A percentile compares a stretch with the other conserved stretches of the same genome.
Conservation (phyloP, 2,329 filamentous ascomycete species). For the Byssochlamys sp. region DNA sequence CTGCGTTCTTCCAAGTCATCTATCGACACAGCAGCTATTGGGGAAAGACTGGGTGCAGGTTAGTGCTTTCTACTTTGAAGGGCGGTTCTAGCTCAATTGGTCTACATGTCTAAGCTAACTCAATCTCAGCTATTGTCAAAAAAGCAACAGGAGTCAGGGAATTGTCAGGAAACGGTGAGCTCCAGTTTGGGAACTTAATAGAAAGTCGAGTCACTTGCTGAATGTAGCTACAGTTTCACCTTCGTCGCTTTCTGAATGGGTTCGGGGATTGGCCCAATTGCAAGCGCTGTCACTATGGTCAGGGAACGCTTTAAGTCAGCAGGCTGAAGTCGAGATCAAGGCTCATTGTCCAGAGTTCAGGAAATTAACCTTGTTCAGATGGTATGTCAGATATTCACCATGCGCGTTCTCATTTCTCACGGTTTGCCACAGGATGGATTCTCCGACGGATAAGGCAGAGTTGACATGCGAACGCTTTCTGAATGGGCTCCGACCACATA, state of each 20-base stretch:
- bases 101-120: constrained; percentile 4
- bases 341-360: constrained; percentile 53
- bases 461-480: constrained; percentile 51
- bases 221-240: constrained; percentile 35
- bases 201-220: neutral
- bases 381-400: constrained; percentile 23
- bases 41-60: constrained; percentile 43
- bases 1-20: constrained; percentile 12
- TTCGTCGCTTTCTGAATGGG: constrained; percentile 48
- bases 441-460: constrained; percentile 40
- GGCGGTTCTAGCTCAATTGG: neutral
- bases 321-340: constrained; percentile 46
- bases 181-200: neutral
- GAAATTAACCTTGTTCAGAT: constrained; percentile 50
- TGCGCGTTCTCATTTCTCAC: constrained; percentile 3
- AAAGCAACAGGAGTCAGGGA: constrained; percentile 48
- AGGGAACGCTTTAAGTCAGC: constrained; percentile 49
- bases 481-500: constrained; percentile 45
- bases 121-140: constrained; percentile 33
- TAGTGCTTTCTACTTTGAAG: constrained; percentile 5
- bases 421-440: constrained; percentile 24
- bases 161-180: constrained; percentile 45
- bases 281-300: constrained; percentile 52
- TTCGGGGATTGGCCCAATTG: constrained; percentile 49
- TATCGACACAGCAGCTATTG: constrained; percentile 27